A percentile compares a stretch with the other conserved stretches of the same genome.
phyloP scores from a whole-genome alignment of 2,329 filamentous ascomycete species.

The Alternaria angustiovoidea region DNA sequence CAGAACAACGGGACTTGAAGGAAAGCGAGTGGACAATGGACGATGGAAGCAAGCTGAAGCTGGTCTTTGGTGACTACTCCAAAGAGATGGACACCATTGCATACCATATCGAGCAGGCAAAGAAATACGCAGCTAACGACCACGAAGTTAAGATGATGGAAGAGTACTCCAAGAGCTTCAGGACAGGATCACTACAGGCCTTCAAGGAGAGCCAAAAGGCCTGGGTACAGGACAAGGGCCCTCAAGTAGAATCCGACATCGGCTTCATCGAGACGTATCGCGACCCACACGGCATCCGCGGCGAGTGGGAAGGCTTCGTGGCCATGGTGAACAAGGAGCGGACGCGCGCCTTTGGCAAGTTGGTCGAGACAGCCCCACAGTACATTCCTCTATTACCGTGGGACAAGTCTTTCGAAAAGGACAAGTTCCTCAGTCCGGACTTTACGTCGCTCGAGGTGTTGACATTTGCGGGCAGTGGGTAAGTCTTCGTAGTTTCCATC shows the following conservation, averaged over 20 bases:
- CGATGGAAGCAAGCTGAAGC: slow-evolving; percentile 56
- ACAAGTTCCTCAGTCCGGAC: slow-evolving; percentile 92
- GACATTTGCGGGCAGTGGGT: slow-evolving; percentile 73
- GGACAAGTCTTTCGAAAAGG: slow-evolving; percentile 90
- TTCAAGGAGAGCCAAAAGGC: slow-evolving; percentile 61
- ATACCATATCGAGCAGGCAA: slow-evolving; percentile 56
- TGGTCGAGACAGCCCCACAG: slow-evolving; percentile 80
- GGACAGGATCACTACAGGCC: slow-evolving; percentile 59
- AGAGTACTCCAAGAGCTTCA: slow-evolving; percentile 60
- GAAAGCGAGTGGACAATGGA: slow-evolving; percentile 57
- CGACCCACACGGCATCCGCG: slow-evolving; percentile 62
- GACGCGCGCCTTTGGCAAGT: slow-evolving; percentile 83
- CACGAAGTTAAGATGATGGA: slow-evolving; percentile 56
- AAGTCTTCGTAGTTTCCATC: slow-evolving; percentile 8
- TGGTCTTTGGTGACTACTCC: slow-evolving; percentile 58
- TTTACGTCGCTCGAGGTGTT: slow-evolving; percentile 95
- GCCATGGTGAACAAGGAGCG: slow-evolving; percentile 85
- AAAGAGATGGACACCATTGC: slow-evolving; percentile 58
- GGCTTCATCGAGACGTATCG: slow-evolving; percentile 65
- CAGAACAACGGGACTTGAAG: slow-evolving; percentile 53
- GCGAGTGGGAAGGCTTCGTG: slow-evolving; percentile 63
- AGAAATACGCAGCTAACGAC: slow-evolving; percentile 57
- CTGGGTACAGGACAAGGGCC: slow-evolving; percentile 63
- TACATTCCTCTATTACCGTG: slow-evolving; percentile 93
- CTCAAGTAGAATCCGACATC: slow-evolving; percentile 61